Evolutionary conservation across 306 rosid genomes (phyloP), one percentile per base, ranked within the genome.

Genomic region (Castanea sativa): DNA sequence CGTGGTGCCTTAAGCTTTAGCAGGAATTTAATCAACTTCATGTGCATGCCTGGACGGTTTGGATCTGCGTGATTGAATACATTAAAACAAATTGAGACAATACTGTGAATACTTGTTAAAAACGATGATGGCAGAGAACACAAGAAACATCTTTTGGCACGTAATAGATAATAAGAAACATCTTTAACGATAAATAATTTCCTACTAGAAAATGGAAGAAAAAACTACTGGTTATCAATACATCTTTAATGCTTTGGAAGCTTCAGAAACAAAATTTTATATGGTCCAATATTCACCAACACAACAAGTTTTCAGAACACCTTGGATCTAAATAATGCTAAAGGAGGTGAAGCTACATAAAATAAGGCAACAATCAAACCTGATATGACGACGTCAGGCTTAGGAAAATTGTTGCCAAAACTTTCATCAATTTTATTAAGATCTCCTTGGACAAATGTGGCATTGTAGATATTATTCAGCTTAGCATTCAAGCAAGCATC

Each of bases 31-130:
- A 95, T 90, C 90, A 95, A 82, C 92, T 95, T 95, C 96, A 92
- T 89, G 92, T 91, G 98, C 99, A 95, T 92, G 75, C 99, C 99
- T 41, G 99, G 99, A 78, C 99, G 98, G 80, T 95, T 95, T 76
- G 98, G 98, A 89, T 95, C 98, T 95, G 89, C 83, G 81, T 67
- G 49, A 74, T 73, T 43, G 5, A 21, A 21, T 32, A 20, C 6
- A 65, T 59, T 76, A 72, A 38, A 75, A 61, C 80, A 71, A 43
- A 75, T 65, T 55, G 72, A 55, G 73, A 68, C 58, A 64, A 73
- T 76, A 56, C 55, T 69, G 41, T 25, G 35, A 35, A 19, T 52
- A 78, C 76, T 33, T 57, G 55, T 71, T 33, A 32, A 67, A 68
- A 84, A 84, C 21, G 29, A 78, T 14, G n/a, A 49, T 49, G 53